These are phyloP conservation scores for Limnanthes douglasii DNA, from an alignment of 345 rosid genomes.

Conservation along the genomic window DNA sequence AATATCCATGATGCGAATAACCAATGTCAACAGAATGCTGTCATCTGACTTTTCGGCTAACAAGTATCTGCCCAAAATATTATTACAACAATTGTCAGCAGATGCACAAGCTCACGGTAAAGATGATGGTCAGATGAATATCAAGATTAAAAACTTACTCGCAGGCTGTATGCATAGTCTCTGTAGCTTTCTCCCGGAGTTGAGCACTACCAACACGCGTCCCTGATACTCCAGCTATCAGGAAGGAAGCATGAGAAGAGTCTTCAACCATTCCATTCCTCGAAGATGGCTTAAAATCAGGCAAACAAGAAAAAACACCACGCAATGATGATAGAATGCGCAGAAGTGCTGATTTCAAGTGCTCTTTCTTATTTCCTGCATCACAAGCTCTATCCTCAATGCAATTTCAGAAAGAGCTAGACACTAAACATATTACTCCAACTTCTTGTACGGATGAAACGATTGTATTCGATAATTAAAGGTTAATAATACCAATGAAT, in stretches of 20 bases:
- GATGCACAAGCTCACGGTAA: background rate
- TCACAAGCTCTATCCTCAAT: conserved; percentile 16
- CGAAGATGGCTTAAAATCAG: conserved; percentile 86
- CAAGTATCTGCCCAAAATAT: conserved; percentile 42
- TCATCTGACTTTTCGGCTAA: conserved; percentile 94
- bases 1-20: conserved; percentile 91
- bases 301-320: conserved; percentile 97
- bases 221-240: conserved; percentile 96
- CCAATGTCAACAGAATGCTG: conserved; percentile 77
- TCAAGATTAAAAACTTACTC: conserved; percentile 39
- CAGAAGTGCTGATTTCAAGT: conserved; percentile 93
- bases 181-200: conserved; percentile 83
- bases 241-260: conserved; percentile 34
- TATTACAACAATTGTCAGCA: conserved; percentile 12
- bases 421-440: too few species aligned
- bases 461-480: too few species aligned
- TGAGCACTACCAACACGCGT: conserved; percentile 68
- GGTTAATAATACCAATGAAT: too few species aligned
- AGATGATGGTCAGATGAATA: conserved; percentile 1
- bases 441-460: too few species aligned
- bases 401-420: too few species aligned
- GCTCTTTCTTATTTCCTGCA: conserved; percentile 94
- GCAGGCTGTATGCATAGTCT: conserved; percentile 69
- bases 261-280: conserved; percentile 45
- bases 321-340: conserved; percentile 93